A percentile compares a stretch with the other conserved stretches of the same genome.
These are phyloP conservation scores for Saturnispora sanitii DNA, from an alignment of 805 yeast genomes.

Conservation along the genomic window DNA sequence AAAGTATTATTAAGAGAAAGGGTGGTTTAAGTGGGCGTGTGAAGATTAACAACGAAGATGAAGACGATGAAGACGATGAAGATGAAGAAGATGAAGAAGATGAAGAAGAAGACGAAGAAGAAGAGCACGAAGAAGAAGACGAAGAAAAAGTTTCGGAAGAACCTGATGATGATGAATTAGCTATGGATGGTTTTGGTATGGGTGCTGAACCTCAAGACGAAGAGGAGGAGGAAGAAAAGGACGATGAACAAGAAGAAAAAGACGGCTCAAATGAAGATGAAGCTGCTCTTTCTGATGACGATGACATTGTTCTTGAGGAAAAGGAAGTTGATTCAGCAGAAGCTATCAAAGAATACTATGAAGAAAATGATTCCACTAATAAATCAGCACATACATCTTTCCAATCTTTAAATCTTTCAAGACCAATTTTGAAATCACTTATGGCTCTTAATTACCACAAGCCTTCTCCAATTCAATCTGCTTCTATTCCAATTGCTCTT, in stretches of 20 bases:
- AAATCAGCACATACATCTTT: constrained; percentile 52
- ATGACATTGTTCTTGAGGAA: constrained; percentile 29
- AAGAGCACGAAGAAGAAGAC: constrained; percentile 21
- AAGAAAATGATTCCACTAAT: constrained; percentile 36
- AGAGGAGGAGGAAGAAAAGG: constrained; percentile 23
- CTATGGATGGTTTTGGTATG: constrained; percentile 35
- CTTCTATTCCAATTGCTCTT: constrained; percentile 87
- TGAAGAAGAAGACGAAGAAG: constrained; percentile 19
- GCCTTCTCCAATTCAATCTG: constrained; percentile 91
- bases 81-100: constrained; percentile 28
- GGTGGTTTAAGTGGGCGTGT: constrained; percentile 45
- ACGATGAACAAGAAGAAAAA: constrained; percentile 26
- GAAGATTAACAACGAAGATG: constrained; percentile 25
- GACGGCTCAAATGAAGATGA: constrained; percentile 24
- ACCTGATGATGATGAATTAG: constrained; percentile 28
- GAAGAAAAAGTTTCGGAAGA: constrained; percentile 13
- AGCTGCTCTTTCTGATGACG: constrained; percentile 21
- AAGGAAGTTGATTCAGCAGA: constrained; percentile 58
- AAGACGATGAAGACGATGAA: constrained; percentile 28
- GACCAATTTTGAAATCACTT: constrained; percentile 83
- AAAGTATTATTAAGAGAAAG: constrained; percentile 75
- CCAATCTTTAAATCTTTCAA: constrained; percentile 68
- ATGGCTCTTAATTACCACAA: constrained; percentile 70
- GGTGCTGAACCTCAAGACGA: constrained; percentile 24
- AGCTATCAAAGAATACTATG: constrained; percentile 73